Evolutionary conservation across 805 yeast genomes (phyloP).

Genomic region (Nadsonia fulvescens): DNA sequence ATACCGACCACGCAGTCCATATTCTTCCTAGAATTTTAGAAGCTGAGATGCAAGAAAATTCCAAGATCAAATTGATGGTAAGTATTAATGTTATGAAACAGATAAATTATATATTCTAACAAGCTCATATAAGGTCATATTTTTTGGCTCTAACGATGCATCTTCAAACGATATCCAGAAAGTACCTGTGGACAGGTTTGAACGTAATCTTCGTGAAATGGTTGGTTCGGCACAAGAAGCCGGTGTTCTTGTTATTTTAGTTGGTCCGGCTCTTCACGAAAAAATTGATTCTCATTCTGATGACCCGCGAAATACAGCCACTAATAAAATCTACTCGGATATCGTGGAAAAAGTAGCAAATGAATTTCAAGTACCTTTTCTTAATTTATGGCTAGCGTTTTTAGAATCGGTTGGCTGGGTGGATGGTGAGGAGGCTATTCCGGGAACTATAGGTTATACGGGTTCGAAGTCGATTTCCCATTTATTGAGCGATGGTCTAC

Average conservation of each 20-base stretch:
- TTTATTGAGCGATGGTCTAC: constrained; percentile 38
- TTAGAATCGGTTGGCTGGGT: constrained; percentile 24
- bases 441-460: constrained; percentile 7
- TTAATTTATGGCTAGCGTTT: constrained; percentile 35
- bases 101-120: neutral
- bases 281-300: constrained; percentile 20
- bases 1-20: constrained; percentile 37
- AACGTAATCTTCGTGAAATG: constrained; percentile 28
- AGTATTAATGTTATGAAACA: no score
- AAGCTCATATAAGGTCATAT: constrained; percentile 30
- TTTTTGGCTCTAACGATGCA: constrained; percentile 73
- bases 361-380: constrained; percentile 32
- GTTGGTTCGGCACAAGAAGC: constrained; percentile 26
- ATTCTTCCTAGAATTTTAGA: constrained; percentile 34
- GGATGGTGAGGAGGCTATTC: constrained; percentile 14
- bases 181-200: constrained; percentile 34
- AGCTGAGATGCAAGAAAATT: constrained; percentile 24
- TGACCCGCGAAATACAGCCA: constrained; percentile 27
- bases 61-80: constrained; percentile 18
- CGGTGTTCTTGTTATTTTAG: constrained; percentile 33
- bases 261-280: constrained; percentile 43
- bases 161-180: constrained; percentile 25
- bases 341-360: constrained; percentile 30
- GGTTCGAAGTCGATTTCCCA: constrained; percentile 6
- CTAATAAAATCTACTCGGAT: constrained; percentile 31